Evolutionary conservation across 2,329 filamentous ascomycete genomes (phyloP).

Genomic region (Fusarium nematophilum): DNA sequence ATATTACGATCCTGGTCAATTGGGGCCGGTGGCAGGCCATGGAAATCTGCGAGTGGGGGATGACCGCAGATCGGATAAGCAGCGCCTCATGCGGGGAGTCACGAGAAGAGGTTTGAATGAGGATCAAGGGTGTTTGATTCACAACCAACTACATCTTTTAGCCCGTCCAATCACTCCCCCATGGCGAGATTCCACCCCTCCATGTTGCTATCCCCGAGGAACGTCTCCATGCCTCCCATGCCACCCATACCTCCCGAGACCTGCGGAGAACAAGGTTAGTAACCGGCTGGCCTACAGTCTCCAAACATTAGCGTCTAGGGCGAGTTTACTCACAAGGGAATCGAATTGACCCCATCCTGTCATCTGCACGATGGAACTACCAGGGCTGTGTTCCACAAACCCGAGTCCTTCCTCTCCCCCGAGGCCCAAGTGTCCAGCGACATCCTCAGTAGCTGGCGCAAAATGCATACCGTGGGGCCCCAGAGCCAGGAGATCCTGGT

Average conservation of each 20-base stretch:
- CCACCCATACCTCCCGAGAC: conserved; percentile 28
- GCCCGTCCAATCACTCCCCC: not conserved
- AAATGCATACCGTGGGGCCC: not conserved
- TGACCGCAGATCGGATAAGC: no score
- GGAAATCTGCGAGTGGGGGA: no score
- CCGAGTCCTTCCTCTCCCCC: conserved; percentile 11
- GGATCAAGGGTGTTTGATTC: not conserved
- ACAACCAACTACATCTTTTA: not conserved
- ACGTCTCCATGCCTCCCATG: conserved; percentile 14
- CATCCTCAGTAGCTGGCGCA: not conserved
- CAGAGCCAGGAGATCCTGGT: not conserved
- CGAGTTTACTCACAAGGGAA: conserved; percentile 16
- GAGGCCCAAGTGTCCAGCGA: not conserved
- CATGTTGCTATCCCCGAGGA: conserved; percentile 17
- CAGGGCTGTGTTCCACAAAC: conserved; percentile 2
- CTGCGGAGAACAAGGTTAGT: not conserved
- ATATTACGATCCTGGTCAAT: no score
- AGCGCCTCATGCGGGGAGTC: not conserved
- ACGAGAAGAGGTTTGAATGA: not conserved
- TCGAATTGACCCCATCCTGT: conserved; percentile 43
- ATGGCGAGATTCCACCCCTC: conserved; percentile 28
- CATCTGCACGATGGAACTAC: conserved; percentile 4
- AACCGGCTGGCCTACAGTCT: not conserved
- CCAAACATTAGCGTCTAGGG: not conserved
- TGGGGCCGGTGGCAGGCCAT: no score